Evolutionary conservation across 352 stramenopile genomes (phyloP).

Genomic region (Blastocystis sp.): DNA sequence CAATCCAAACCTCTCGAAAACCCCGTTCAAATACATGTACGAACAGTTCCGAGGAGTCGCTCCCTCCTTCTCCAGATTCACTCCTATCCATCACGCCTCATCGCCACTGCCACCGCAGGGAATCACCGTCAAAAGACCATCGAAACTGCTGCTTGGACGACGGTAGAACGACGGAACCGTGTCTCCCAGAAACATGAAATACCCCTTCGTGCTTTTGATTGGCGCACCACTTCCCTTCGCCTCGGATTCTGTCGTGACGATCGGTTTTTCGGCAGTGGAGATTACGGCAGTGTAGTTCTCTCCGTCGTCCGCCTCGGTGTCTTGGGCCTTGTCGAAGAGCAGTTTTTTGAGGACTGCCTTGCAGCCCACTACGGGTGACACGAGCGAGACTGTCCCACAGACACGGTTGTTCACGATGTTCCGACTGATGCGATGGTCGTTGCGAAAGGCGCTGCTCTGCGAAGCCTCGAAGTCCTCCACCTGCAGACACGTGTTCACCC

Average conservation of each 20-base stretch:
- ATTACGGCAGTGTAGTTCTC: not conserved
- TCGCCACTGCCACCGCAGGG: not conserved
- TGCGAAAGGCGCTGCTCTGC: not conserved
- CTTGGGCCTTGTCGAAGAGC: not conserved
- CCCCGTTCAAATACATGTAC: slow-evolving; percentile 41
- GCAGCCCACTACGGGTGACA: not conserved
- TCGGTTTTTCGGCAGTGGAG: not conserved
- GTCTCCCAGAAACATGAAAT: slow-evolving; percentile 47
- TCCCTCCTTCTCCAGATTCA: not conserved
- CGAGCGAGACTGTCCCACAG: not conserved
- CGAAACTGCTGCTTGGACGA: not conserved
- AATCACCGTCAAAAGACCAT: slow-evolving; percentile 34
- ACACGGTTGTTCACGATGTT: slow-evolving; percentile 19
- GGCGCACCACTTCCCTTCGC: not conserved
- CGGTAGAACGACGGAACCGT: slow-evolving; percentile 49
- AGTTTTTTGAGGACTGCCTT: not conserved
- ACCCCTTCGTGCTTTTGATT: not conserved
- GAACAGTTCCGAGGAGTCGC: not conserved
- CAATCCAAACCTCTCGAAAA: slow-evolving; percentile 3
- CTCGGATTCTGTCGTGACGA: not conserved
- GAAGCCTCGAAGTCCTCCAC: not conserved
- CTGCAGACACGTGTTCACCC: not conserved
- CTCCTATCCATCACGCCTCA: not conserved
- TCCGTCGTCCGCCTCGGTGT: not conserved
- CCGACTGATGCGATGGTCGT: not conserved